These are phyloP conservation scores for Rutstroemia sp. DNA, from an alignment of 2,329 filamentous ascomycete genomes.

Conservation along the genomic window DNA sequence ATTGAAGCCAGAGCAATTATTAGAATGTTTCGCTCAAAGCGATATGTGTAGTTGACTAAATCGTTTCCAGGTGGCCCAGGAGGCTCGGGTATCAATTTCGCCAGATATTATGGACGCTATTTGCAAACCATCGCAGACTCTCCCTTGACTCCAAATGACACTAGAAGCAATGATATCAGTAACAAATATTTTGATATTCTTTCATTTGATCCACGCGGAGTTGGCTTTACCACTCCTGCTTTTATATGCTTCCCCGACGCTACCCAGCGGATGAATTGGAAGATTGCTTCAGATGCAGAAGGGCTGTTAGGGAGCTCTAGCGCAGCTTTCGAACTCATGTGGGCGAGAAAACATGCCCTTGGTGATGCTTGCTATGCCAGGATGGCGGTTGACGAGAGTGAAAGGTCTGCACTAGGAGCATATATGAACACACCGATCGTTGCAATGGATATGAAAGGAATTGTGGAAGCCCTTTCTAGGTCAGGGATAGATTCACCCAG, in stretches of 20 bases:
- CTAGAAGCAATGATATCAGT: too few species aligned
- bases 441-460: conserved; percentile 28
- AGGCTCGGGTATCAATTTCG: neutral
- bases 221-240: neutral
- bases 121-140: neutral
- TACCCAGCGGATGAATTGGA: too few species aligned
- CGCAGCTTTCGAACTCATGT: neutral
- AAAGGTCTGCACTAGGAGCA: conserved; percentile 34
- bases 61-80: neutral
- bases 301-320: neutral
- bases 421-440: conserved; percentile 26
- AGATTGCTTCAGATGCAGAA: neutral
- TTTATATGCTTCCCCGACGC: neutral
- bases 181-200: neutral
- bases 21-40: too few species aligned
- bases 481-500: neutral
- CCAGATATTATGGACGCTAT: neutral
- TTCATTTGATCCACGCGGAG: neutral
- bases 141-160: neutral
- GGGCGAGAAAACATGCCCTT: conserved; percentile 24
- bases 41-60: too few species aligned
- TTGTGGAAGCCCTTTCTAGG: conserved; percentile 18
- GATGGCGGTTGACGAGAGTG: conserved; percentile 33
- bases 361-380: conserved; percentile 33
- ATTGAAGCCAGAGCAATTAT: too few species aligned